These are phyloP conservation scores for Epichloe coenophiala DNA, from an alignment of 2,329 filamentous ascomycete species.

Conservation along the genomic window DNA sequence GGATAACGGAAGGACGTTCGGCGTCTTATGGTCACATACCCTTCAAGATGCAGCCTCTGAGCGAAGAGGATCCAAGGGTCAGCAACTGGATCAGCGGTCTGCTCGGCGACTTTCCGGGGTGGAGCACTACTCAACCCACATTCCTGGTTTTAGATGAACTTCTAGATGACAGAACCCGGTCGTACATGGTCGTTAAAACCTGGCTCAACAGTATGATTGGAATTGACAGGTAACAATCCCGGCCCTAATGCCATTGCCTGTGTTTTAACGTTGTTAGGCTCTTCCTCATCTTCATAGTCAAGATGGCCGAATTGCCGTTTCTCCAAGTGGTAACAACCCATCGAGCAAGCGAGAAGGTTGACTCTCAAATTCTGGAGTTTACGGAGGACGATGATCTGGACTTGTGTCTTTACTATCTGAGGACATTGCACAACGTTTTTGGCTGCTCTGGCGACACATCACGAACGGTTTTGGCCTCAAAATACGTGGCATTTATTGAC, in stretches of 20 bases:
- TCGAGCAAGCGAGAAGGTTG: slow-evolving; percentile 7
- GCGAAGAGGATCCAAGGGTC: slow-evolving; percentile 34
- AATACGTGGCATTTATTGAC: slow-evolving; percentile 23
- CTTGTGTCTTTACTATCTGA: slow-evolving; percentile 65
- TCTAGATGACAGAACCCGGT: slow-evolving; percentile 55
- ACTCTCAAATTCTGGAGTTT: slow-evolving; percentile 15
- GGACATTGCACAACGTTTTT: slow-evolving; percentile 60
- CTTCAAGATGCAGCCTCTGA: slow-evolving; percentile 45
- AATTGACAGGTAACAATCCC: slow-evolving; percentile 42
- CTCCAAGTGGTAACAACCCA: slow-evolving; percentile 16
- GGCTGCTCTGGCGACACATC: slow-evolving; percentile 51
- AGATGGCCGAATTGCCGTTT: slow-evolving; percentile 42
- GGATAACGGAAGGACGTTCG: slow-evolving; percentile 56
- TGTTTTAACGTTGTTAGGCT: slow-evolving; percentile 27
- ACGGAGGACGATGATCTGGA: slow-evolving; percentile 55
- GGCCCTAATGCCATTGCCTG: not conserved
- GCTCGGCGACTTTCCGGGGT: slow-evolving; percentile 35
- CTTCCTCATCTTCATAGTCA: slow-evolving; percentile 46
- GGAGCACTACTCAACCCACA: slow-evolving; percentile 60
- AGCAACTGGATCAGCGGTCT: slow-evolving; percentile 20
- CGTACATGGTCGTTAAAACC: slow-evolving; percentile 61
- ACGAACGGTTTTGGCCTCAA: slow-evolving; percentile 57
- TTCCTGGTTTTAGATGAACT: slow-evolving; percentile 73
- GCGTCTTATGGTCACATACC: slow-evolving; percentile 71
- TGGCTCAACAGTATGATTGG: slow-evolving; percentile 63